phyloP scores from a whole-genome alignment of 164 flowering plant genomes.

The Protea cynaroides region DNA sequence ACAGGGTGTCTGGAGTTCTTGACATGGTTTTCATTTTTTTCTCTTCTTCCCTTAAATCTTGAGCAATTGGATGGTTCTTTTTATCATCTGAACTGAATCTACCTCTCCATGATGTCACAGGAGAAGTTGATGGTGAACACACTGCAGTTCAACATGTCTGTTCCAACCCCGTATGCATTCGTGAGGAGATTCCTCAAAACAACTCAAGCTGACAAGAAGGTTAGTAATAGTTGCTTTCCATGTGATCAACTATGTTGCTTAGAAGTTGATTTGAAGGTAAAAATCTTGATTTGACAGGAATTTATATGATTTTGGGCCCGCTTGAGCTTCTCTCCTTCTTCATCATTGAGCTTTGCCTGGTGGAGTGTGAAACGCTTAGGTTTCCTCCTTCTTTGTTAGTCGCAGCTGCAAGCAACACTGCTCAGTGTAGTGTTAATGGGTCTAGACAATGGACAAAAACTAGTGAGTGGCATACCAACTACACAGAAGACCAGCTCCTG shows the following conservation, averaged over 20 bases:
- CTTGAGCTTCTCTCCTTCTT: conserved; percentile 74
- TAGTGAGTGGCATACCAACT: conserved; percentile 43
- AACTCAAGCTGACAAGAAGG: conserved; percentile 67
- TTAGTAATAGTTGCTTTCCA: conserved; percentile 6
- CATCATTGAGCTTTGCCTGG: conserved; percentile 74
- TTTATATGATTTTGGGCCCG: conserved; percentile 26
- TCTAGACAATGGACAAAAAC: conserved; percentile 52
- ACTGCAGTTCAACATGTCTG: conserved; percentile 63
- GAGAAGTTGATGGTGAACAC: conserved; percentile 70
- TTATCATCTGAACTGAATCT: too few species aligned
- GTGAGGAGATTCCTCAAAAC: conserved; percentile 82
- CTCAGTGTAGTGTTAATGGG: conserved; percentile 56
- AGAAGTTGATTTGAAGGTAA: too few species aligned
- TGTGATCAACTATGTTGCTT: neutral
- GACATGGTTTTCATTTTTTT: conserved; percentile 55
- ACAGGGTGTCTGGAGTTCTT: too few species aligned
- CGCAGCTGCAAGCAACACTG: conserved; percentile 73
- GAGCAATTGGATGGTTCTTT: neutral
- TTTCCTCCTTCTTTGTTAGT: conserved; percentile 74
- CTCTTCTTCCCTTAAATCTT: neutral
- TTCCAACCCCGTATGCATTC: conserved; percentile 79
- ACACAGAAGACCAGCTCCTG: conserved; percentile 57
- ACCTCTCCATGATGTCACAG: conserved; percentile 27
- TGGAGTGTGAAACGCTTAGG: conserved; percentile 73
- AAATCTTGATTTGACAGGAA: neutral